These are phyloP conservation scores for Cercophora samala DNA, from an alignment of 495 filamentous ascomycete genomes.

Conservation along the genomic window DNA sequence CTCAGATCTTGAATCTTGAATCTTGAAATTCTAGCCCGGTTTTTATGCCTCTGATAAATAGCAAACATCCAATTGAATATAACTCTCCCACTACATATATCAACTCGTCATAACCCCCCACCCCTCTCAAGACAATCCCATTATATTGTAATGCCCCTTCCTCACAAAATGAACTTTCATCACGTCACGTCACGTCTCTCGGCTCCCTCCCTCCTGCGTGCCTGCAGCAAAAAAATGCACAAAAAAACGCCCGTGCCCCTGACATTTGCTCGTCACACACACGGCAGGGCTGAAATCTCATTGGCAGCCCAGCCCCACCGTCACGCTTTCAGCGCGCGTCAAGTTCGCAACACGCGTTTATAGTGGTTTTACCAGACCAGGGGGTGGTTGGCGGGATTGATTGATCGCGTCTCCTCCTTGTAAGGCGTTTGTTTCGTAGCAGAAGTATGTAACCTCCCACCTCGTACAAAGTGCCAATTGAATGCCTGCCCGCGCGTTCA, in stretches of 20 bases:
- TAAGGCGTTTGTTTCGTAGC: not conserved
- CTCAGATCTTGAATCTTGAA: not conserved
- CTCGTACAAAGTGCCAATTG: not conserved
- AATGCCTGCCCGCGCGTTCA: not conserved
- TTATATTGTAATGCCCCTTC: not conserved
- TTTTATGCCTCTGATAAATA: not conserved
- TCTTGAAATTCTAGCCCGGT: not conserved
- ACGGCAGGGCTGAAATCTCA: not conserved
- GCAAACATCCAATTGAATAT: not conserved
- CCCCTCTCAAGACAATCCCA: not conserved
- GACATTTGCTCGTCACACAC: not conserved
- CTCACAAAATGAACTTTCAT: not conserved
- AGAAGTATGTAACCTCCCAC: not conserved
- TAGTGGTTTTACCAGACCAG: too few species aligned
- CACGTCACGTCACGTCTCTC: not conserved
- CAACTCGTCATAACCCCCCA: not conserved
- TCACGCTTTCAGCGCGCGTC: constrained; percentile 15
- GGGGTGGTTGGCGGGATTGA: too few species aligned
- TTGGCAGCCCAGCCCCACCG: constrained; percentile 10
- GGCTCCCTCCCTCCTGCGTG: not conserved
- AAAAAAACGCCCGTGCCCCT: too few species aligned
- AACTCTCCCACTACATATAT: not conserved
- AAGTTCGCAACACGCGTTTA: too few species aligned
- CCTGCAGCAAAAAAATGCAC: not conserved
- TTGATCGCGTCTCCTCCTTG: not conserved